These are phyloP conservation scores for Solanum infundibuliforme DNA, from an alignment of 257 asterid genomes.

Conservation along the genomic window DNA sequence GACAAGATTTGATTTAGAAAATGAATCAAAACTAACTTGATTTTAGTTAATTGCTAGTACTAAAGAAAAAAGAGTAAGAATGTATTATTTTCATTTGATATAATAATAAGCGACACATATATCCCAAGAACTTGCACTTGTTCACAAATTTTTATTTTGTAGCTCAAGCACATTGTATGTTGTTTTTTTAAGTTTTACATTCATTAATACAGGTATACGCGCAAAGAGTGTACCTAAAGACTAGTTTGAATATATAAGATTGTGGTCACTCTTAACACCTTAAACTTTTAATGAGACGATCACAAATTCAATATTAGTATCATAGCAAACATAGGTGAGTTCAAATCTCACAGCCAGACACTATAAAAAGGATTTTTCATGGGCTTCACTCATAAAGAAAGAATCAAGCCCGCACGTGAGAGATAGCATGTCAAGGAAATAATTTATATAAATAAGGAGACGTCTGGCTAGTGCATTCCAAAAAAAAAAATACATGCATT, in stretches of 20 bases:
- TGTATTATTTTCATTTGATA: not conserved
- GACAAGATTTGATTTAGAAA: not conserved
- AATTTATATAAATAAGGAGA: not conserved
- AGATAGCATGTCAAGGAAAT: not conserved
- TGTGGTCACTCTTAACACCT: not conserved
- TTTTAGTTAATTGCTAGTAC: not conserved
- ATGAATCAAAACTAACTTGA: not conserved
- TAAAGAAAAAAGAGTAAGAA: not conserved
- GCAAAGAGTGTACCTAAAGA: not conserved
- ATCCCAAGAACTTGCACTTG: not conserved
- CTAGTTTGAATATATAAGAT: not conserved
- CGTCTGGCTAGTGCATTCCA: not conserved
- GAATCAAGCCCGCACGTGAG: not conserved
- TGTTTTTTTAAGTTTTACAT: not conserved
- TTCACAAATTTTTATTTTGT: not conserved
- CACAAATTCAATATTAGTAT: not conserved
- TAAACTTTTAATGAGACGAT: not conserved
- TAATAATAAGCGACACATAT: not conserved
- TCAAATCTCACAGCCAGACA: not conserved
- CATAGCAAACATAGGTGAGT: not conserved
- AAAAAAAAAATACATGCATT: no score
- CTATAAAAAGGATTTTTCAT: not conserved
- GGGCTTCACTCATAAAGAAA: not conserved
- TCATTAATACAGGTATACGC: not conserved
- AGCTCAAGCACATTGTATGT: not conserved